Evolutionary conservation across 257 asterid species (phyloP), one percentile per base, ranked within the genome.

Genomic region (Solanum piurae): DNA sequence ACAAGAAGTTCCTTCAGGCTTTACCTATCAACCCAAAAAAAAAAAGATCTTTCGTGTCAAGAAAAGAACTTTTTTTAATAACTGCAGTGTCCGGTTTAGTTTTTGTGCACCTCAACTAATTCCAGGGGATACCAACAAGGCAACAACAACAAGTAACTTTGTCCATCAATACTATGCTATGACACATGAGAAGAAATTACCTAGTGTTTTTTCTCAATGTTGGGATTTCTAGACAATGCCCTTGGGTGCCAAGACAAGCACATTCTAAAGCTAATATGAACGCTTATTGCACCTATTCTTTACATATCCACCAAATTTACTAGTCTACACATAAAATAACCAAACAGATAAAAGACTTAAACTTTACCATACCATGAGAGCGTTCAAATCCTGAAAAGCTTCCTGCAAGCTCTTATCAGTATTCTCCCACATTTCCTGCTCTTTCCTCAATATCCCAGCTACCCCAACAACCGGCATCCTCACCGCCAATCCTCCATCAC

Each of bases 341-440:
- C 40, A 38, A 44, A 71, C 6, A 73, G 36, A 69, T 69, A 44
- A 86, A 25, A 31, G 73, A 72, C 5, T 21, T 21, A 11, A 86
- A 13, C 21, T 40, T 38, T 73, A 89, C 86, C 93, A 90, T 88
- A 96, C 99, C 99, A 97, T 95, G 82, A 97, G 98, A 89, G 99
- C 99, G 92, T 94, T 96, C 90, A 97, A 93, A 91, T 97, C 99
- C 94, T 97, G 99, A 91, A 97, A 97, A 83, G 99, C 99, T 84
- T 97, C 99, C 92, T 95, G 98, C 95, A 97, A 94, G 92, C 94
- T 96, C 96, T 96, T 97, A 91, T 97, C 99, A 87, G 99, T 96
- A 91, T 91, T 97, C 93, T 97, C 99, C 99, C 99, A 97, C 96
- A 95, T 93, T 89, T 97, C 99, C 92, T 97, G 99, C 93, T 97